phyloP scores from a whole-genome alignment of 441 rosid genomes.

The Adansonia gregorii region DNA sequence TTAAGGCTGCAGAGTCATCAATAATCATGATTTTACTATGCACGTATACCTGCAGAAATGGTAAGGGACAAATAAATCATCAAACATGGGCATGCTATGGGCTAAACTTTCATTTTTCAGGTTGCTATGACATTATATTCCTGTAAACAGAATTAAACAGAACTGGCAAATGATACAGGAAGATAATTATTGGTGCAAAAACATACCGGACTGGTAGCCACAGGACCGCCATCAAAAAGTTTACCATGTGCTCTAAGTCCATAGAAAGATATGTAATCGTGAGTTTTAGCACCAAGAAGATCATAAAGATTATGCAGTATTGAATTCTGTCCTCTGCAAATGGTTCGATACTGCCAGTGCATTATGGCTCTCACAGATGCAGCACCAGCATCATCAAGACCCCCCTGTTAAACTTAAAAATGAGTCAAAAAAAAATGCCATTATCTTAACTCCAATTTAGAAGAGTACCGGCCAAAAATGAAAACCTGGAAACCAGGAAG shows the following conservation, averaged over 20 bases:
- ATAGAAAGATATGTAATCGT: conserved; percentile 91
- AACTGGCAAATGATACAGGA: neutral
- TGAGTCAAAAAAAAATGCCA: conserved; percentile 21
- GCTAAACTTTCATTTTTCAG: conserved; percentile 3
- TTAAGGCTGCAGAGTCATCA: conserved; percentile 72
- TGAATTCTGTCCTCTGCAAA: conserved; percentile 87
- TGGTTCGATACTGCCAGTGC: conserved; percentile 99
- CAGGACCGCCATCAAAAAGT: conserved; percentile 86
- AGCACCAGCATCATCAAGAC: conserved; percentile 95
- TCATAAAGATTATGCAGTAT: conserved; percentile 78
- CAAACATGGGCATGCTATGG: neutral
- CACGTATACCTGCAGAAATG: conserved; percentile 75
- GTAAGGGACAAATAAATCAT: conserved; percentile 8
- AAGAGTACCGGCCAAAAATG: conserved; percentile 28
- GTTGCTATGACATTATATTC: conserved; percentile 1
- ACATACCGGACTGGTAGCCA: conserved; percentile 93
- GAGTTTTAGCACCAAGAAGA: conserved; percentile 72
- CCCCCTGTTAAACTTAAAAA: conserved; percentile 65
- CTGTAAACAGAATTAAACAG: conserved; percentile 12
- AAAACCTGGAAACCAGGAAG: conserved; percentile 97
- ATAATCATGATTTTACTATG: conserved; percentile 95
- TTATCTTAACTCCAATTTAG: conserved; percentile 23
- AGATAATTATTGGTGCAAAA: conserved; percentile 15
- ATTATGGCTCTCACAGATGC: conserved; percentile 99
- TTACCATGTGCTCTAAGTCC: conserved; percentile 88